Percentiles rank a stretch among this genome's conserved stretches.
These are phyloP conservation scores for Gossypioides kirkii DNA, from an alignment of 345 rosid species.

Conservation along the genomic window DNA sequence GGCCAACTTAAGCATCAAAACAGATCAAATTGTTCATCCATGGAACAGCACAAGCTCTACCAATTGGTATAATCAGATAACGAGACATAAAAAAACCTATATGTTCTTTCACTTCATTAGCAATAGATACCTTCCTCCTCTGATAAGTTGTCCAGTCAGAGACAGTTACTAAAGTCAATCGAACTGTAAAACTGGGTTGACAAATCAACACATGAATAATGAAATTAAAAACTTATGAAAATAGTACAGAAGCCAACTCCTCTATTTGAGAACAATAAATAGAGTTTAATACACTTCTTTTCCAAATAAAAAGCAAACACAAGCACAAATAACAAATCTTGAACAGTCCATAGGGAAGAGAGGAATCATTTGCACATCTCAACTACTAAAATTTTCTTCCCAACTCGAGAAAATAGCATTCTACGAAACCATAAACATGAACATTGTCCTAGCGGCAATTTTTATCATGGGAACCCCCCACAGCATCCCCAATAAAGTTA, in stretches of 20 bases:
- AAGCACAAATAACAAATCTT: not conserved
- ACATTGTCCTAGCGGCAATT: not conserved
- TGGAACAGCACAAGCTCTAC: not conserved
- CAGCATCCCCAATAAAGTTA: not conserved
- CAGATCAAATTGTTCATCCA: not conserved
- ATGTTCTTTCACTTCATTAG: not conserved
- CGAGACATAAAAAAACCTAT: not conserved
- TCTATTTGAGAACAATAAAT: not conserved
- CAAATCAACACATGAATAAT: not conserved
- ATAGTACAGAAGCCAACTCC: not conserved
- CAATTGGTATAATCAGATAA: not conserved
- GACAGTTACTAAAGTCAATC: not conserved
- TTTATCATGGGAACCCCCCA: not conserved
- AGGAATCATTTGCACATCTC: slow-evolving; percentile 7
- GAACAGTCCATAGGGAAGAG: not conserved
- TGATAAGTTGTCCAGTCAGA: not conserved
- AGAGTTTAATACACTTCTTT: not conserved
- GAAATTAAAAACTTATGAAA: not conserved
- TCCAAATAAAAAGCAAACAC: not conserved
- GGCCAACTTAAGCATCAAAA: not conserved
- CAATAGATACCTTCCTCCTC: not conserved
- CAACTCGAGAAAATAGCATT: not conserved
- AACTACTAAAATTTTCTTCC: not conserved
- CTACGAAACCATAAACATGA: not conserved
- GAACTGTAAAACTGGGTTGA: not conserved